Base-by-base conservation (phyloP, 768 basidiomycete genomes). In the Rhodotorula graminis region DNA sequence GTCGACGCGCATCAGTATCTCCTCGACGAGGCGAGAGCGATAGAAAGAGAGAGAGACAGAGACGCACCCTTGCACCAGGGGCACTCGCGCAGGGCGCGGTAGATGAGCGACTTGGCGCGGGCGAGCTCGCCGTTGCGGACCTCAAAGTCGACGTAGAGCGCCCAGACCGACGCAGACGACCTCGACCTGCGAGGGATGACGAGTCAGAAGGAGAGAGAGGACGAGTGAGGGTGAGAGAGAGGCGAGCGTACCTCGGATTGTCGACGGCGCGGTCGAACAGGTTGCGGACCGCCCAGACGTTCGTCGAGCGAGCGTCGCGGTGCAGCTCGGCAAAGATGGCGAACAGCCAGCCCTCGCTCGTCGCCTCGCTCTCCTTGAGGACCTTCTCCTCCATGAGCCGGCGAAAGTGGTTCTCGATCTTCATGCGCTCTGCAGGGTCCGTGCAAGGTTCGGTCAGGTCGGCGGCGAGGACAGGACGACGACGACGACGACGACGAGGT, bases 61-160 rank as follows among this genome's bases (percentile, higher is more conserved):
- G 58, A 9, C 21, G 44, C 23, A 82, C 82, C 77, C 75, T 82
- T 82, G 66, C 78, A 80, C 67, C 81, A 81, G 0, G 82, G 81
- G 40, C 82, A 76, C 18, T 80, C 77, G 4, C 78, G 74, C 7
- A 82, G 70, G 1, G 82, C 82, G 47, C 81, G 76, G 63, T 81
- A 82, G 47, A 82, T 79, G 25, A 82, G 76, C 19, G 74, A 71
- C 60, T 83, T 83, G 5, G 81, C 82, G 2, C 75, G 69, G 8
- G 70, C 50, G 2, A 64, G 49, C 29, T 78, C 74, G 11, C 78
- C 77, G 70, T 81, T 80, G 10, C 78, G 67, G 31, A 77, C 63
- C 70, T 82, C 82, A 61, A 82, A 82, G 23, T 83, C 82, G 77
- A 83, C 82, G 63, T 81, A 82, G 14, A 82, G 74, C 42, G 72